Base-by-base conservation (phyloP, 2,329 filamentous ascomycete genomes). In the Chalara sp. region DNA sequence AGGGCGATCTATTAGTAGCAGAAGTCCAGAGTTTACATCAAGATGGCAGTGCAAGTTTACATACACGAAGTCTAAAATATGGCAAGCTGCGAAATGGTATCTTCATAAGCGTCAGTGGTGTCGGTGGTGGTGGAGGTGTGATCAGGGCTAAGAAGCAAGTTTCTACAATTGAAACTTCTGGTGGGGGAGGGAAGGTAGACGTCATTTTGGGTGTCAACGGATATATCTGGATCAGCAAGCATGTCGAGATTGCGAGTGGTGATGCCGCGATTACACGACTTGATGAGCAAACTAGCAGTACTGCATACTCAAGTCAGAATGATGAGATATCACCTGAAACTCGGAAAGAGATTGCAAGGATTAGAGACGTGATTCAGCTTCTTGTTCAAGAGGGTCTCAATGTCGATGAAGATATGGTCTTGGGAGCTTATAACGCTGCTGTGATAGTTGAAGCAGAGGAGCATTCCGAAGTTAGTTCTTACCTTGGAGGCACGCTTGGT, bases 301-400 rank as follows among this genome's bases (percentile, higher is more conserved):
- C 85, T 49, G 89, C 96, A 60, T 99, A 99, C 70, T 93, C 88
- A 50, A 95, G 88, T 65, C 90, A 96, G 72, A 99, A 99, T 66
- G 92, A 97, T 66, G 78, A 81, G 51, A 90, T 99, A 56, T 74
- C 81, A 28, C 72, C 81, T 2, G 81, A 82, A 46, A 92, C 89
- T 12, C 83, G 93, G 74, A 80, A 84, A 55, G 93, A 97, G 74
- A 96, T 99, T 68, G 84, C 89, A 12, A 77, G 91, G 53, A 76
- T 97, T 44, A 78, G 86, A 35, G 87, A 88, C 28, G 87, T 93
- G 51, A 86, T 99, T 50, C 80, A 83, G 51, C 86, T 89, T 1
- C 71, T 99, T 53, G 87, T 95, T 2, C 86, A 95, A 66, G 82
- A 86, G 43, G 88, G 89, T 0, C 72, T 93, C 42, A 81, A 84